Conservation (phyloP, 768 basidiomycete genomes). For the Leccinum broughii region DNA sequence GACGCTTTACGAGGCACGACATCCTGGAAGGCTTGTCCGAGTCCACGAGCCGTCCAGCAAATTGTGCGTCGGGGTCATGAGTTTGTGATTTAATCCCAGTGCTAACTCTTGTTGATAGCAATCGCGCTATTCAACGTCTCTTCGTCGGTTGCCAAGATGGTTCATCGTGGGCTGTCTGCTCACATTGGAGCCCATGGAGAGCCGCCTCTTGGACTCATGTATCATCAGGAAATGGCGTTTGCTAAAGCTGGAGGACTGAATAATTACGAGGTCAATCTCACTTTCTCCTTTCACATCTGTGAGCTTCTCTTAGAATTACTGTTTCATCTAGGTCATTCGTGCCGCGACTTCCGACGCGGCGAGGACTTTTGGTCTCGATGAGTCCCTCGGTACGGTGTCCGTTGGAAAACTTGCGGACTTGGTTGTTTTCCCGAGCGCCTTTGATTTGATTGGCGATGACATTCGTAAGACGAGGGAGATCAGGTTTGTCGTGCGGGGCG, state of each 20-base stretch:
- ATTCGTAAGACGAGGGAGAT: constrained; percentile 53
- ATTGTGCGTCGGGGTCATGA: constrained; percentile 45
- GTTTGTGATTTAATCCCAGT: neutral
- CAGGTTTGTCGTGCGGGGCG: constrained; percentile 59
- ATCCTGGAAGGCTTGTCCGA: constrained; percentile 60
- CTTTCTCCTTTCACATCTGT: neutral
- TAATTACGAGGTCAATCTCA: constrained; percentile 60
- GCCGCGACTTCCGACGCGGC: constrained; percentile 71
- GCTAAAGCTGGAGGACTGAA: constrained; percentile 61
- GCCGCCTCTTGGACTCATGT: constrained; percentile 70
- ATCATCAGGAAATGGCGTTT: constrained; percentile 74
- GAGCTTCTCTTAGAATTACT: neutral
- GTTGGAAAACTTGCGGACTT: constrained; percentile 72
- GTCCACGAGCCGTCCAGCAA: constrained; percentile 56
- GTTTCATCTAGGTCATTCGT: constrained; percentile 50
- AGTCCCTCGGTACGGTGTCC: constrained; percentile 62
- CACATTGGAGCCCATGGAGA: constrained; percentile 79
- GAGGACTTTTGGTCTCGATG: constrained; percentile 58
- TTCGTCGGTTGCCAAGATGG: constrained; percentile 66
- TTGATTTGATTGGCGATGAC: constrained; percentile 56
- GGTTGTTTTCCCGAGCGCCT: constrained; percentile 59
- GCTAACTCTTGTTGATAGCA: constrained; percentile 38
- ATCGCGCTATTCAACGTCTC: constrained; percentile 71
- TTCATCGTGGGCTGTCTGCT: constrained; percentile 56
- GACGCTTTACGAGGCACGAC: constrained; percentile 65